A percentile compares a stretch with the other conserved stretches of the same genome.
These are phyloP conservation scores for Phytophthora podocarpi DNA, from an alignment of 352 stramenopile genomes.

Conservation along the genomic window DNA sequence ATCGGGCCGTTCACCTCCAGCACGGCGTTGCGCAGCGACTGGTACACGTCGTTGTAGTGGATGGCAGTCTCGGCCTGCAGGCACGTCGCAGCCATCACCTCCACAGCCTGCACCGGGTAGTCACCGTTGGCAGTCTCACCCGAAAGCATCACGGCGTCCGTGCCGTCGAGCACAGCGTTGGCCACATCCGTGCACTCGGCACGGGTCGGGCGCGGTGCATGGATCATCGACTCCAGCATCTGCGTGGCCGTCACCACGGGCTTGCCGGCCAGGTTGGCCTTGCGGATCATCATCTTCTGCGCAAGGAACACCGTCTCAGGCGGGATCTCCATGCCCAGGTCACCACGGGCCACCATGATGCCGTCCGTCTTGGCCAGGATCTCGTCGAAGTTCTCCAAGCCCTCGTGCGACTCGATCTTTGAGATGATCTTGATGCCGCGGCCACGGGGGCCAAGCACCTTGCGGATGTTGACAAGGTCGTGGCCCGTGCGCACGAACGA, in stretches of 20 bases:
- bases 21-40: conserved; percentile 67
- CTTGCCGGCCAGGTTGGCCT: conserved; percentile 96
- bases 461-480: conserved; percentile 97
- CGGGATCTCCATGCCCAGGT: conserved; percentile 98
- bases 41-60: conserved; percentile 89
- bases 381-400: conserved; percentile 94
- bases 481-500: conserved; percentile 97
- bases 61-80: conserved; percentile 89
- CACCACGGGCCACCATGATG: conserved; percentile 99
- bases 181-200: conserved; percentile 99
- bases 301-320: conserved; percentile 98
- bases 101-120: conserved; percentile 94
- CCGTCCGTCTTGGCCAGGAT: conserved; percentile 97
- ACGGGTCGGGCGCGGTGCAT: conserved; percentile 96
- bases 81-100: conserved; percentile 94
- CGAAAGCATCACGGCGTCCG: conserved; percentile 98
- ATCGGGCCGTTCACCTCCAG: conserved; percentile 61
- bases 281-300: conserved; percentile 99
- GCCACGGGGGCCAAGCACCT: conserved; percentile 80
- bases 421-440: conserved; percentile 96
- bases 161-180: conserved; percentile 98
- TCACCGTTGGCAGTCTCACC: conserved; percentile 98
- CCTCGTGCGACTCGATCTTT: conserved; percentile 99
- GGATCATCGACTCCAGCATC: conserved; percentile 99
- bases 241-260: conserved; percentile 98